Conservation (phyloP, 2,329 filamentous ascomycete species). For the Calcarisporium arbuscula region DNA sequence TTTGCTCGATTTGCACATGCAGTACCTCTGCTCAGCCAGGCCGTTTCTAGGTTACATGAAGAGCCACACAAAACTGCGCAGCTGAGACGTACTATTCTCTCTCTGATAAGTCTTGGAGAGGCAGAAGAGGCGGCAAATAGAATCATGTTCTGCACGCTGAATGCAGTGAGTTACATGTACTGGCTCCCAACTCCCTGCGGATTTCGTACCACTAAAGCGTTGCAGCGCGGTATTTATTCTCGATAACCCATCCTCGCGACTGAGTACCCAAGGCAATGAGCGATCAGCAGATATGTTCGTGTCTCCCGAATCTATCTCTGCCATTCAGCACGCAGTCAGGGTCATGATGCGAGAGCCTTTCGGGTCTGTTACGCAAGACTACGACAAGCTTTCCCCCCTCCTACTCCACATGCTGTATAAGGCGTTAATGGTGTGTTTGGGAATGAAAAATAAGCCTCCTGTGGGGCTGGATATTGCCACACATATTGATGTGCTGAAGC, state of each 20-base stretch:
- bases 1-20: conserved; percentile 10
- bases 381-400: conserved; percentile 3
- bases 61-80: conserved; percentile 3
- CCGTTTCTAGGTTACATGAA: conserved; percentile 3
- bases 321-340: conserved; percentile 1
- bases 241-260: neutral
- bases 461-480: too few species aligned
- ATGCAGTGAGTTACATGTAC: conserved; percentile 7
- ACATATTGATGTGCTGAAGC: conserved; percentile 1
- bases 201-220: neutral
- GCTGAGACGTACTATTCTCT: conserved; percentile 8
- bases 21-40: conserved; percentile 8
- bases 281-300: neutral
- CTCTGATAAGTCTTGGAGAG: conserved; percentile 7
- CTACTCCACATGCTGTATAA: conserved; percentile 4
- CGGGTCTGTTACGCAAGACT: too few species aligned
- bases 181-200: too few species aligned
- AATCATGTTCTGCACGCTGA: conserved; percentile 9
- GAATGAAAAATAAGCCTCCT: too few species aligned
- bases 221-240: conserved; percentile 5
- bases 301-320: neutral
- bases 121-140: conserved; percentile 3
- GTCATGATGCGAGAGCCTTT: neutral
- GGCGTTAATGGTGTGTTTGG: conserved; percentile 4
- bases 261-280: neutral